A percentile compares a stretch with the other conserved stretches of the same genome.
Conservation (phyloP, 768 basidiomycete genomes). For the Boletus fagicola region DNA sequence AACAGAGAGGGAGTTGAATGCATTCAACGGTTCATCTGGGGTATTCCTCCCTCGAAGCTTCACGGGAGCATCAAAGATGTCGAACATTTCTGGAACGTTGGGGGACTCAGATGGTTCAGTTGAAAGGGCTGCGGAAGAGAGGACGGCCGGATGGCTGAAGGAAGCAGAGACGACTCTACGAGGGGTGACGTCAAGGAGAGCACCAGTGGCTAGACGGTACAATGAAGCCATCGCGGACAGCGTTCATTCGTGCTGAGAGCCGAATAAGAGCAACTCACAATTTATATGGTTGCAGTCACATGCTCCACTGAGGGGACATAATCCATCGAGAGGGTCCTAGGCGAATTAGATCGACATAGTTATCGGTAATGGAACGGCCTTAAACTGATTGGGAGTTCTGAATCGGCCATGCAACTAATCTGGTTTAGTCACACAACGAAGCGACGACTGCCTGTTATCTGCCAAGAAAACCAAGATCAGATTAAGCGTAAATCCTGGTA, state of each 20-base stretch:
- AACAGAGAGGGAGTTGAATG: slow-evolving; percentile 2
- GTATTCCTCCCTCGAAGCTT: slow-evolving; percentile 38
- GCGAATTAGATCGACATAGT: slow-evolving; percentile 1
- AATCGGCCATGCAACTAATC: background rate
- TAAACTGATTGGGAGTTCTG: slow-evolving; percentile 7
- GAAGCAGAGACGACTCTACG: slow-evolving; percentile 11
- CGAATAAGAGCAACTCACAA: background rate
- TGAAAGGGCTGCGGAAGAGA: slow-evolving; percentile 8
- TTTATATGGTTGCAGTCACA: slow-evolving; percentile 20
- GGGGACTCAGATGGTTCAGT: slow-evolving; percentile 4
- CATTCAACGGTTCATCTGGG: slow-evolving; percentile 20
- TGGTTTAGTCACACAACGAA: background rate
- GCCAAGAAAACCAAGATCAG: slow-evolving; percentile 12
- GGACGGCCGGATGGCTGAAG: slow-evolving; percentile 15
- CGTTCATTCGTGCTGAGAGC: background rate
- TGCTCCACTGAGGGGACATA: background rate
- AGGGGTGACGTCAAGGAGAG: slow-evolving; percentile 8
- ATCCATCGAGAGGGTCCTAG: background rate
- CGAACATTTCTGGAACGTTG: slow-evolving; percentile 39
- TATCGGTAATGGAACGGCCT: slow-evolving; percentile 24
- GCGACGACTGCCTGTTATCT: background rate
- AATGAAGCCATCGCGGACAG: slow-evolving; percentile 17
- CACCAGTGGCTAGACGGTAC: slow-evolving; percentile 5
- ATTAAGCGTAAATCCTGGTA: background rate
- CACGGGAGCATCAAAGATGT: slow-evolving; percentile 52